Percentiles rank a stretch among this genome's conserved stretches.
These are phyloP conservation scores for Penicillium antarcticum DNA, from an alignment of 495 filamentous ascomycete genomes.

Conservation along the genomic window DNA sequence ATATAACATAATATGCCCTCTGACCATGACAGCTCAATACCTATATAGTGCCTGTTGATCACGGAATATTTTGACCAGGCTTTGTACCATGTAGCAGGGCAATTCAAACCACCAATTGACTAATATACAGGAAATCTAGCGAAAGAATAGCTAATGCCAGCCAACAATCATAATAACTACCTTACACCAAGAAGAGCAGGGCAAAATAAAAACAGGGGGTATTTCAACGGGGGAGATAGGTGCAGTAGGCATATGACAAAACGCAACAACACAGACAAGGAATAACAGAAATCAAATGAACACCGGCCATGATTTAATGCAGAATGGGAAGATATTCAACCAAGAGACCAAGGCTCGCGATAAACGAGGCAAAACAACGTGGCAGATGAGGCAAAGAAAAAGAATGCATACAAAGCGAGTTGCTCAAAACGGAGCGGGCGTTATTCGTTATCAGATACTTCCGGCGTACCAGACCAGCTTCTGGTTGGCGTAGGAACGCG, in stretches of 20 bases:
- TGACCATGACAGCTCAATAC: no score
- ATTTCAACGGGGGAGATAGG: slow-evolving; percentile 13
- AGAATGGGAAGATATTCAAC: slow-evolving; percentile 16
- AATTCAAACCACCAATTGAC: slow-evolving; percentile 10
- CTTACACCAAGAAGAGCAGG: slow-evolving; percentile 16
- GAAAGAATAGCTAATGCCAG: slow-evolving; percentile 15
- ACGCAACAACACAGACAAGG: background rate
- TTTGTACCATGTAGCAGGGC: background rate
- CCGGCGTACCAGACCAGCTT: slow-evolving; percentile 30
- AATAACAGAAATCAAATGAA: slow-evolving; percentile 15
- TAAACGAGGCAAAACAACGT: slow-evolving; percentile 8
- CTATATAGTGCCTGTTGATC: no score
- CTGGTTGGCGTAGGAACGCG: slow-evolving; percentile 23
- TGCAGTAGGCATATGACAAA: background rate
- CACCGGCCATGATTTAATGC: slow-evolving; percentile 31
- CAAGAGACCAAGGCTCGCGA: slow-evolving; percentile 12
- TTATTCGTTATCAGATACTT: slow-evolving; percentile 38
- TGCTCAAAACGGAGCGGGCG: slow-evolving; percentile 2
- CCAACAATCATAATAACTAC: slow-evolving; percentile 18
- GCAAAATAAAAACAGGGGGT: slow-evolving; percentile 17
- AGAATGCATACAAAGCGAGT: slow-evolving; percentile 7
- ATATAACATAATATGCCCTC: no score
- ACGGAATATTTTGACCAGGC: no score
- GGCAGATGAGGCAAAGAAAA: slow-evolving; percentile 1
- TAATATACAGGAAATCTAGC: slow-evolving; percentile 41